Evolutionary conservation across 768 basidiomycete genomes (phyloP).

Genomic region (Pulveroboletus sp.): DNA sequence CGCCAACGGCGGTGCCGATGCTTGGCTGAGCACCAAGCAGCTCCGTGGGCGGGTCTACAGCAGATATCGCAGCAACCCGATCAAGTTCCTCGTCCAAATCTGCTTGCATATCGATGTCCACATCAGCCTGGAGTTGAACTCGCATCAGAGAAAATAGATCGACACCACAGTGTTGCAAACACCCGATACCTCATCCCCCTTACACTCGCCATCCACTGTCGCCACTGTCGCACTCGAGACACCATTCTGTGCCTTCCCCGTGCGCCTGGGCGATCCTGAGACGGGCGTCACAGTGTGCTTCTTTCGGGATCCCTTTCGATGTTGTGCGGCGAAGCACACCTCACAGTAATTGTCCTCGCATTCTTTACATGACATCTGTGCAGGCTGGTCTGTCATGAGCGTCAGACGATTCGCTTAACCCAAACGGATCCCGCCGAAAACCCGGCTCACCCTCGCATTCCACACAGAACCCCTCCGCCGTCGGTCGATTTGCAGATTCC

Average conservation of each 20-base stretch:
- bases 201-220: constrained; percentile 1
- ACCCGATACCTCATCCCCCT: constrained; percentile 19
- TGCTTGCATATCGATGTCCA: constrained; percentile 34
- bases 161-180: background rate
- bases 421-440: background rate
- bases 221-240: background rate
- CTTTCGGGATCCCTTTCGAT: constrained; percentile 77
- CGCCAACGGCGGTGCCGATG: constrained; percentile 60
- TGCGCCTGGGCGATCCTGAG: constrained; percentile 12
- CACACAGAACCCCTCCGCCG: constrained; percentile 65
- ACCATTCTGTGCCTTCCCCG: constrained; percentile 14
- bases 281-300: constrained; percentile 53
- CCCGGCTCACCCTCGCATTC: constrained; percentile 74
- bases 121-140: constrained; percentile 18
- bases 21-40: constrained; percentile 53
- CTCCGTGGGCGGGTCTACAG: constrained; percentile 23
- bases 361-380: constrained; percentile 64
- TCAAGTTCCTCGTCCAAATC: constrained; percentile 37
- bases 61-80: constrained; percentile 31
- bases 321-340: constrained; percentile 82
- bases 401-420: background rate
- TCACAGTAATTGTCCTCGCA: constrained; percentile 76
- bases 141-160: constrained; percentile 4
- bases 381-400: constrained; percentile 65
- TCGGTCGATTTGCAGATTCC: constrained; percentile 43